Percentiles rank a stretch among this genome's conserved stretches.
phyloP scores from a whole-genome alignment of 768 basidiomycete genomes.

The Leccinum sublutescens region DNA sequence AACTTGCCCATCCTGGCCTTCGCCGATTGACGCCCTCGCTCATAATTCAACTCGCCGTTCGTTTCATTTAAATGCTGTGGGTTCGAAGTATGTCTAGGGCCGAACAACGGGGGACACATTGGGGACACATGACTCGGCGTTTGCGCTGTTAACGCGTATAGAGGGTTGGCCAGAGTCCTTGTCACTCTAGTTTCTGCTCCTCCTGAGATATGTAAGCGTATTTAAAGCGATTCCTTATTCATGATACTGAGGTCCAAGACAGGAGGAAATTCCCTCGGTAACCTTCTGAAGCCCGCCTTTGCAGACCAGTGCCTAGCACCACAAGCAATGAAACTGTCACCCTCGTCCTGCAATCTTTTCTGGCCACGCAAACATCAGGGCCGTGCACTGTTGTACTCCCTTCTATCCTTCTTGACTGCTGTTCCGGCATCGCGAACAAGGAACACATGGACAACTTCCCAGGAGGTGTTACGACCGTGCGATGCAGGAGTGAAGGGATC shows the following conservation, averaged over 20 bases:
- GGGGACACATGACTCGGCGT: constrained; percentile 34
- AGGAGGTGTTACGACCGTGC: background rate
- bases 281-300: background rate
- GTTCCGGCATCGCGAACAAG: constrained; percentile 1
- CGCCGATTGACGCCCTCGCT: constrained; percentile 63
- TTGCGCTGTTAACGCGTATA: background rate
- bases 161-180: background rate
- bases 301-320: background rate
- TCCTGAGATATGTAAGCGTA: constrained; percentile 5
- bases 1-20: constrained; percentile 51
- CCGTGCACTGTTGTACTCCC: constrained; percentile 86
- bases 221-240: background rate
- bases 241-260: constrained; percentile 1
- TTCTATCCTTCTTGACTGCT: constrained; percentile 54
- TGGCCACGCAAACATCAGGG: constrained; percentile 49
- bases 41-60: constrained; percentile 56
- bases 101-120: constrained; percentile 50
- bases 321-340: background rate
- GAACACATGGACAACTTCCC: constrained; percentile 1
- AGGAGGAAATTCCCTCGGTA: constrained; percentile 6
- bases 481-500: constrained; percentile 3
- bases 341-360: background rate
- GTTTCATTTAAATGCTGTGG: constrained; percentile 54
- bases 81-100: constrained; percentile 44
- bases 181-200: constrained; percentile 5